These are phyloP conservation scores for Saururus chinensis DNA, from an alignment of 164 flowering plant species.

Conservation along the genomic window DNA sequence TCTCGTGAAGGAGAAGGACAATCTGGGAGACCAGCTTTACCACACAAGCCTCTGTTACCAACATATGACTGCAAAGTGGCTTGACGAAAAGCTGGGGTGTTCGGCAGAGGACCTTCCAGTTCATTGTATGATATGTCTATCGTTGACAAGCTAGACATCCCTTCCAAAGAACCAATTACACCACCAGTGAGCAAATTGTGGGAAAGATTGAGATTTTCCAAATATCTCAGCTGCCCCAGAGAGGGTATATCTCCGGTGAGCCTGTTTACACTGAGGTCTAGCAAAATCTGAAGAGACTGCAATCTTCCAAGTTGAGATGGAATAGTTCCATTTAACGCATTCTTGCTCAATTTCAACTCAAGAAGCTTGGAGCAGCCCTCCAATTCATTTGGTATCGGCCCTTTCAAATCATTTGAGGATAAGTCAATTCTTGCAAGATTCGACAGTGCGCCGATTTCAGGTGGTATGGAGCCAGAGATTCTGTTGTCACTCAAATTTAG, in stretches of 20 bases:
- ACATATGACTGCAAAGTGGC: neutral
- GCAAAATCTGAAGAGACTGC: neutral
- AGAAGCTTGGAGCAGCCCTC: conserved; percentile 10
- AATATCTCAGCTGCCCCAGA: conserved; percentile 9
- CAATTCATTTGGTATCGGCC: conserved; percentile 17
- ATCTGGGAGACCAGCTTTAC: conserved; percentile 24
- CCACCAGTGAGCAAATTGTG: too few species aligned
- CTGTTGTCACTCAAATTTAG: conserved; percentile 19
- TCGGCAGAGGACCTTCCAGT: too few species aligned
- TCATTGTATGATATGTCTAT: too few species aligned
- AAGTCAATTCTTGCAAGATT: conserved; percentile 13
- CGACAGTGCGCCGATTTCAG: conserved; percentile 7
- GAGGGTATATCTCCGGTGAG: conserved; percentile 15
- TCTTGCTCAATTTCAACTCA: conserved; percentile 13
- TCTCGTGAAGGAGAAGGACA: neutral
- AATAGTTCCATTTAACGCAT: conserved; percentile 16
- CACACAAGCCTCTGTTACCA: conserved; percentile 34
- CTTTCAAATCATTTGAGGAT: conserved; percentile 12
- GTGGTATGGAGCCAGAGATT: conserved; percentile 19
- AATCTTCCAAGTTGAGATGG: conserved; percentile 20
- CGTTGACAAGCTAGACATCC: too few species aligned
- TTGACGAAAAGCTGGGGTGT: conserved; percentile 7
- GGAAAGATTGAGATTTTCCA: too few species aligned
- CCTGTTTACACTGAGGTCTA: conserved; percentile 18
- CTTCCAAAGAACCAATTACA: too few species aligned